Percentiles rank a stretch among this genome's conserved stretches.
Evolutionary conservation across 208 protist species (phyloP).

Genomic region (Acanthamoeba sp.): DNA sequence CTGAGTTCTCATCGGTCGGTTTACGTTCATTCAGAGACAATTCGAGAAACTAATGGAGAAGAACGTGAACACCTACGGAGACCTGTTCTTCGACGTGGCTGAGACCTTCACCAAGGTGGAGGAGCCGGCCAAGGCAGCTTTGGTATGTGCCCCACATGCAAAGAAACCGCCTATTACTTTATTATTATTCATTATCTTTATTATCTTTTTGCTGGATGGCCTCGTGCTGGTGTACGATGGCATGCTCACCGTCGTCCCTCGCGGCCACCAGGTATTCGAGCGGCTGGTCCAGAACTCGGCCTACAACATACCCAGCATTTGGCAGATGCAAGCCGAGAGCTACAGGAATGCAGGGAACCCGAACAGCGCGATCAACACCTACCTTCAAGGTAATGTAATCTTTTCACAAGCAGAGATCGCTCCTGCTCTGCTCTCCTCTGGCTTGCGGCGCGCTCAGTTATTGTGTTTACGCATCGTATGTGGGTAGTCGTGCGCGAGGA

Average conservation of each 20-base stretch:
- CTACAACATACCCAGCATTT: constrained; percentile 68
- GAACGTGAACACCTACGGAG: constrained; percentile 60
- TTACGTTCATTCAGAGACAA: constrained; percentile 9
- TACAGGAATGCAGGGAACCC: neutral
- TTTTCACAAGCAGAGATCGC: neutral
- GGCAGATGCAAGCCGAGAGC: constrained; percentile 20
- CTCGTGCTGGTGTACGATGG: no score
- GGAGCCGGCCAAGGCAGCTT: constrained; percentile 19
- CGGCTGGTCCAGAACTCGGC: neutral
- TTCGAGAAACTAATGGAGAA: constrained; percentile 75
- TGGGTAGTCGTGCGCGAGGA: constrained; percentile 35
- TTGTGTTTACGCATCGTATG: no score
- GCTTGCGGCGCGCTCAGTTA: no score
- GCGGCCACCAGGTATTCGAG: constrained; percentile 1
- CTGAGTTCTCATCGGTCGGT: neutral
- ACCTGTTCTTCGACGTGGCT: constrained; percentile 78
- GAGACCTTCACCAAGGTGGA: constrained; percentile 72
- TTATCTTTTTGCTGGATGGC: no score
- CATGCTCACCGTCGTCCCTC: neutral
- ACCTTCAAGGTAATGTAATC: constrained; percentile 31
- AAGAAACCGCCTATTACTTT: no score
- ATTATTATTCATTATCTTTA: no score
- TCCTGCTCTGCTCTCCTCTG: neutral
- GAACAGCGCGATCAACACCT: neutral
- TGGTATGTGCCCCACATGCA: no score